Evolutionary conservation across 495 filamentous ascomycete genomes (phyloP), one percentile per base, ranked within the genome.

Genomic region (Jackrogersella multiformis): DNA sequence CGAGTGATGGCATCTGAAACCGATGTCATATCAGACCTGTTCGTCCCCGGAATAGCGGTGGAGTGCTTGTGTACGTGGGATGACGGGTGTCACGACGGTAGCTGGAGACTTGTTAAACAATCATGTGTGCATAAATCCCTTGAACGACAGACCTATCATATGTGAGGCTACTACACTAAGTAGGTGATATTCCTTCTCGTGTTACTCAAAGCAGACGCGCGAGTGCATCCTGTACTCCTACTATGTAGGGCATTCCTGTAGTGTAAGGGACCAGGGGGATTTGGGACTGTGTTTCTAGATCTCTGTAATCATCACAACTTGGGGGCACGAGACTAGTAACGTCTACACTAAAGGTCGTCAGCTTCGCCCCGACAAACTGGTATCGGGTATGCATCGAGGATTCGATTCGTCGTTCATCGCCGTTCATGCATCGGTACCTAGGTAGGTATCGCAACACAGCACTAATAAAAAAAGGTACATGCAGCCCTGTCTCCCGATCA

Each of bases 121-220:
- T 52, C 13, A 30, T 69, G 54, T 55, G 34, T 36, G 30, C 49
- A 32, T 30, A 49, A 39, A 64, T 56, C 51, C 56, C 42, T 34
- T 64, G 36, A 34, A 55, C 28, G 55, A 23, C 28, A 56, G 48
- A 53, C 44, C 42, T 64, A 56, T 60, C 61, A 64, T 65, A 70
- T 70, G 61, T 60, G 61, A 61, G 61, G 44, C 61, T 65, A 64
- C n/a, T n/a, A n/a, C n/a, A n/a, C n/a, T n/a, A n/a, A n/a, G n/a
- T n/a, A n/a, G n/a, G n/a, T n/a, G n/a, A 44, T 42, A 21, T 20
- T 44, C 28, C 26, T 36, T 46, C 30, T 41, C 15, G 20, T 65
- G 30, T 61, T 35, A 58, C 42, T 59, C 45, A 53, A 32, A 45
- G 30, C 35, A 57, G 16, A 55, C 48, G 46, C 24, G 56, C 24